These are phyloP conservation scores for Coemansia linderi DNA, from an alignment of 371 early-diverging fungal genomes.

Conservation along the genomic window DNA sequence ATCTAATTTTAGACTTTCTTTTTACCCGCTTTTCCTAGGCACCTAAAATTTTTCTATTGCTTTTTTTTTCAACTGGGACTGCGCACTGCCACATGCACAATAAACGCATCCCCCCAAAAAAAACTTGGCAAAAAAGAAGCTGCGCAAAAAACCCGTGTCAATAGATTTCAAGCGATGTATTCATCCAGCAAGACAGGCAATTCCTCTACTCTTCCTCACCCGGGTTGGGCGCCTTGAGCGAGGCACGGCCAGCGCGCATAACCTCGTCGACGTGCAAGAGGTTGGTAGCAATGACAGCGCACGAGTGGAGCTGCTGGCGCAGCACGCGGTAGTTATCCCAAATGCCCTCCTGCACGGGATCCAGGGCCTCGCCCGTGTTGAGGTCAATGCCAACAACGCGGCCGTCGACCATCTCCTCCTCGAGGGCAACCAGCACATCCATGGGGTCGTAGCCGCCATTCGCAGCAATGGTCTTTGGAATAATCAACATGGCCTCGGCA, in stretches of 20 bases:
- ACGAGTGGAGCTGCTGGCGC: slow-evolving; percentile 93
- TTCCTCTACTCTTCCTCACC: slow-evolving; percentile 30
- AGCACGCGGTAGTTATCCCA: slow-evolving; percentile 98
- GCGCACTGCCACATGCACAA: too few species aligned
- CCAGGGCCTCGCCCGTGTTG: slow-evolving; percentile 91
- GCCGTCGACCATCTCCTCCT: slow-evolving; percentile 89
- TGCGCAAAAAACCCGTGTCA: too few species aligned
- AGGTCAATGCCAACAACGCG: slow-evolving; percentile 94
- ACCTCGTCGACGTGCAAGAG: slow-evolving; percentile 99
- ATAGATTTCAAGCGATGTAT: background rate
- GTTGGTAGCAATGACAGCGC: slow-evolving; percentile 96
- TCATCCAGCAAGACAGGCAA: background rate
- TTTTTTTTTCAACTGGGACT: too few species aligned
- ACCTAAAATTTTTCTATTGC: too few species aligned
- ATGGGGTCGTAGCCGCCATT: slow-evolving; percentile 98
- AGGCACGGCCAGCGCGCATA: slow-evolving; percentile 91
- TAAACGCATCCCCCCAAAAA: too few species aligned
- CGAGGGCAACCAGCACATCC: slow-evolving; percentile 91
- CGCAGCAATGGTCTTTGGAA: slow-evolving; percentile 95
- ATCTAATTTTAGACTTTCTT: background rate
- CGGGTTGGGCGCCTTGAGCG: slow-evolving; percentile 60
- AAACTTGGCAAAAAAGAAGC: too few species aligned
- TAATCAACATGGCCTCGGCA: slow-evolving; percentile 93
- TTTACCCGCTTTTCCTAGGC: background rate
- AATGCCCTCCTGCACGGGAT: slow-evolving; percentile 91